Base-by-base conservation (phyloP, 768 basidiomycete genomes). In the Trametes villosa region DNA sequence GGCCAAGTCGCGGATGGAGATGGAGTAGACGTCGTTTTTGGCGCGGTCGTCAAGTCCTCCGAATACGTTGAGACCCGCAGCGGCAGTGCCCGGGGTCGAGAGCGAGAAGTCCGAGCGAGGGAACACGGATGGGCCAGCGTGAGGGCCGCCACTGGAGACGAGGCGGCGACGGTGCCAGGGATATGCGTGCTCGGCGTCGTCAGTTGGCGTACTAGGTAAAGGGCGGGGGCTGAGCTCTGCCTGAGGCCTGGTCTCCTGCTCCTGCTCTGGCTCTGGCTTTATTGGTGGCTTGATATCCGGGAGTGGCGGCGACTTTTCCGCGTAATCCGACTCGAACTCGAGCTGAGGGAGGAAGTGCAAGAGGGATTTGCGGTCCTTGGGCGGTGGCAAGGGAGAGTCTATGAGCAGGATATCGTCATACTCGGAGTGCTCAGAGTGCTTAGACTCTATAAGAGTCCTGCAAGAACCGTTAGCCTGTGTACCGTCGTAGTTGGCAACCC, bases 11-110 rank as follows among this genome's bases (percentile, higher is more conserved):
- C 84, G 79, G 5, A 87, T 83, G 31, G 87, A 87, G 70, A 97
- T 87, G 22, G 89, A 77, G 74, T 94, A 98, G 30, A 97, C 78
- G 75, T 98, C 96, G 74, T 96, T 96, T 54, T 86, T 83, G 33
- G 93, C 87, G 15, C 82, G 75, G 70, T 96, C 95, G 41, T 89
- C 84, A 20, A 98, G 88, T 54, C 96, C 96, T 60, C 96, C 96
- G 65, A 98, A 98, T 62, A 98, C 82, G 75, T 91, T 94, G 62
- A 98, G 85, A 5, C 52, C 56, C 3, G 58, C 40, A 1, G 50
- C 51, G 4, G 55, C 29, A n/a, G 51, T 22, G 5, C 51, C 55
- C 0, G 59, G 20, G 18, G 53, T 52, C 0, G 63, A 53, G 42
- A 65, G 51, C 41, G 63, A 44, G 42, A 60, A 65, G 51, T 65